Base-by-base conservation (phyloP, 2,329 filamentous ascomycete genomes). In the Colletotrichum somersetense region DNA sequence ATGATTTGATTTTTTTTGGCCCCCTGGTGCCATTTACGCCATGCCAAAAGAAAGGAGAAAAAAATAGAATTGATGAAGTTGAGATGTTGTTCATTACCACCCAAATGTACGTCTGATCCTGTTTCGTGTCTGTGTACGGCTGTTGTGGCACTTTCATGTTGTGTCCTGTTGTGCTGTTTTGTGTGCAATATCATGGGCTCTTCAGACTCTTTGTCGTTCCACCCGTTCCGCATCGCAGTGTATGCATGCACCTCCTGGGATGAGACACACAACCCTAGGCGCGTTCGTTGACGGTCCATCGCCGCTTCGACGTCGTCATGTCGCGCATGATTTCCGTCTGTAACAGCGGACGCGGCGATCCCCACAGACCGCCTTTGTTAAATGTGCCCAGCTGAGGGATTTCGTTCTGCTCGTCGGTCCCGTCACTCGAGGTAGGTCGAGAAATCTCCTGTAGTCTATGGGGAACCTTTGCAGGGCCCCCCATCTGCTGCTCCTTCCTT, bases 271-370 rank as follows among this genome's bases (percentile, higher is more conserved):
- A 3, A 33, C 23, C 3, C 40, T 71, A 71, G 20, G 73, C 73
- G 38, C 78, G 82, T 75, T 89, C 87, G 57, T 84, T 88, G 5
- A 89, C 84, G 30, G 87, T 89, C 88, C 88, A 90, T 33, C 88
- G 82, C 63, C 88, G 79, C 79, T 89, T 89, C 1, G 83, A 80
- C 26, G 82, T 80, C 44, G 81, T 83, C 67, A 83, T 69, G 68
- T 89, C 87, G 8, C 85, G 81, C 40, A 83, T 79, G 23, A 71
- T 66, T 65, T 88, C 87, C 0, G 83, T 84, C 53, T 85, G 82
- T 10, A 81, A 84, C 18, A 83, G 80, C 26, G 85, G 83, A 62
- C 80, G 79, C 3, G 85, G 84, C 12, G 82, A 75, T 5, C 83
- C 83, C 85, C 84, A 86, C 2, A 83, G 81, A 23, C 86, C 86